Base-by-base conservation (phyloP, 306 rosid species). In the Myrica gale region DNA sequence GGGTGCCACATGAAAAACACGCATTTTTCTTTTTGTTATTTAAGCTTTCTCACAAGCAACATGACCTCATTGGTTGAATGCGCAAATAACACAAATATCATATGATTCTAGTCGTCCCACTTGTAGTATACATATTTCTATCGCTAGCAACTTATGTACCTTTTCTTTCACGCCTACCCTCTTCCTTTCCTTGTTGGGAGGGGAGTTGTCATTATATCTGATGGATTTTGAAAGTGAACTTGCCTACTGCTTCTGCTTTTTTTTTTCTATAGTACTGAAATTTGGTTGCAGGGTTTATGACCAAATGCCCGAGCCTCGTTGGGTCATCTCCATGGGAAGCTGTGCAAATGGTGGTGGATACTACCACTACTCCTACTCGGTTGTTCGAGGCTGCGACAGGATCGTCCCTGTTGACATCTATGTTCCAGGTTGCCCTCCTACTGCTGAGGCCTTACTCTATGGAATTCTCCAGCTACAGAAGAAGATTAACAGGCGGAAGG, bases 281-380 rank as follows among this genome's bases (percentile, higher is more conserved):
- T 16, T 21, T 7, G 76, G 20, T 63, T 84, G 73, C 89, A 96
- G 98, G 96, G 99, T 96, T 75, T 96, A 96, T 83, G 99, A 96
- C 79, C 98, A 96, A 84, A 96, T 96, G 99, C 99, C 99, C 1
- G 99, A 96, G 72, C 99, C 99, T 9, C 82, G 97, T 80, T 96
- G 99, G 99, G 97, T 96, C 10, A 80, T 96, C 85, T 96, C 99
- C 9, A 96, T 96, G 99, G 99, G 99, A 82, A 96, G 99, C 81
- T 96, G 99, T 69, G 99, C 99, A 73, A 96, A 96, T 57, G 99
- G 99, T 6, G 99, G 99, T 74, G 99, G 99, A 76, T 96, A 96
- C 88, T 96, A 96, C 78, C 99, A 96, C 83, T 96, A 96, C 83
- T 96, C 99, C 0, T 92, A 92, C 85, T 86, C 99, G 0, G 98